These are phyloP conservation scores for Prunus dulcis DNA, from an alignment of 306 rosid species.

Conservation along the genomic window DNA sequence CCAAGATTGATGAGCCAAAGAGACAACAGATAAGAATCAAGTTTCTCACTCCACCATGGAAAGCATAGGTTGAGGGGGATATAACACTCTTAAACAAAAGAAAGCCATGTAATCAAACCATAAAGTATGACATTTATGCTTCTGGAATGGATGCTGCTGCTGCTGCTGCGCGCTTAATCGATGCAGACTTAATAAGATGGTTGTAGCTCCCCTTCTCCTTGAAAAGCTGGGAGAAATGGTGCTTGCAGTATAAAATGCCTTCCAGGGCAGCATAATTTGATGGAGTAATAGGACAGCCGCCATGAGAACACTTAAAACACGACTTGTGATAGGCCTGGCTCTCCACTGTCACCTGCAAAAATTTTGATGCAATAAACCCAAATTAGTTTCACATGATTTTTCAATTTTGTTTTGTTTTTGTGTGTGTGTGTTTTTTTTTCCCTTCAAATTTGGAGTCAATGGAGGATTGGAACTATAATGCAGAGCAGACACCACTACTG, in stretches of 20 bases:
- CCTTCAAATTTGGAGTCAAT: neutral
- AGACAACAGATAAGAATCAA: constrained; percentile 14
- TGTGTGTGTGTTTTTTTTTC: too few species aligned
- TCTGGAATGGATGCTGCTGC: constrained; percentile 55
- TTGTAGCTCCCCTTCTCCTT: constrained; percentile 84
- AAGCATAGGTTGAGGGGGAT: constrained; percentile 1
- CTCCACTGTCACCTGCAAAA: constrained; percentile 87
- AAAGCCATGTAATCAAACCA: constrained; percentile 20
- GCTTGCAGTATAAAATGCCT: constrained; percentile 94
- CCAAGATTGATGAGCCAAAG: constrained; percentile 26
- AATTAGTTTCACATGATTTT: neutral
- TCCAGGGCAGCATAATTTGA: constrained; percentile 93
- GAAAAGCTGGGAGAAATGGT: constrained; percentile 93
- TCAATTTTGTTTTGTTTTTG: neutral
- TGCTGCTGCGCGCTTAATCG: constrained; percentile 51
- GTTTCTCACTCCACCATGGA: constrained; percentile 30
- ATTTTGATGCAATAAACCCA: neutral
- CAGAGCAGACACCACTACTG: neutral
- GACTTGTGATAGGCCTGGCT: constrained; percentile 82
- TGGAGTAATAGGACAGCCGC: constrained; percentile 85
- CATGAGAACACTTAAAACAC: constrained; percentile 94
- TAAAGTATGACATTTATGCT: constrained; percentile 32
- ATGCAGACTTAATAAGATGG: constrained; percentile 75
- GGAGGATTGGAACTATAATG: neutral
- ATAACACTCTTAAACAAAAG: constrained; percentile 20